Base-by-base conservation (phyloP, 495 filamentous ascomycete genomes). In the Penicillium silybi region DNA sequence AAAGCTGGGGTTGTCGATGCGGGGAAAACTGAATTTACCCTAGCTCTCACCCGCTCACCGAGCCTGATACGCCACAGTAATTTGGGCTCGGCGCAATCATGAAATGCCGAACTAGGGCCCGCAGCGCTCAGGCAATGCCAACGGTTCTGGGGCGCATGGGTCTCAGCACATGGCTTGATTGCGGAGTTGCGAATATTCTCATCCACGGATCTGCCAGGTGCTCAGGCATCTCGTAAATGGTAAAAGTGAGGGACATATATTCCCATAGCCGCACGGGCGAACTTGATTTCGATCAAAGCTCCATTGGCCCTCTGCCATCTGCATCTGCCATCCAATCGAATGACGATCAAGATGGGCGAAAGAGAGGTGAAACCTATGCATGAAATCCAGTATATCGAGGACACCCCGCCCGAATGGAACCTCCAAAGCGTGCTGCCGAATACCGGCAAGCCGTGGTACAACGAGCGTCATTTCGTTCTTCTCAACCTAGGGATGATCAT, bases 401-500 rank as follows among this genome's bases (percentile, higher is more conserved):
- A 35, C 18, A 37, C 20, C 16, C 34, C 37, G 18, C 38, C 44
- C 51, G 51, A 43, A 42, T 53, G 51, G 51, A 53, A 20, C 39
- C 44, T 53, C 8, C 17, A 35, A 41, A 39, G 22, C 3, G 40
- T 51, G 6, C 39, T 51, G 10, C 48, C 48, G 7, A 20, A 51
- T 10, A 56, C 42, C 42, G 47, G 25, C 46, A 56, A 32, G 18
- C 46, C 53, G 7, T 56, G 46, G 53, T 56, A 50, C 18, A 56
- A 50, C 26, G 41, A 45, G 23, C 53, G 41, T 26, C 47, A 56
- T 29, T 37, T 56, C 13, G 15, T 56, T 9, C 47, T 50, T 17
- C 53, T 56, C 34, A 50, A 56, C 22, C 42, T 56, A 6, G 46
- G 46, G 7, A 56, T 56, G 53, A 56, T 56, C 6, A 37, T 50